These are phyloP conservation scores for Pythium periplocum DNA, from an alignment of 352 stramenopile species.

Conservation along the genomic window DNA sequence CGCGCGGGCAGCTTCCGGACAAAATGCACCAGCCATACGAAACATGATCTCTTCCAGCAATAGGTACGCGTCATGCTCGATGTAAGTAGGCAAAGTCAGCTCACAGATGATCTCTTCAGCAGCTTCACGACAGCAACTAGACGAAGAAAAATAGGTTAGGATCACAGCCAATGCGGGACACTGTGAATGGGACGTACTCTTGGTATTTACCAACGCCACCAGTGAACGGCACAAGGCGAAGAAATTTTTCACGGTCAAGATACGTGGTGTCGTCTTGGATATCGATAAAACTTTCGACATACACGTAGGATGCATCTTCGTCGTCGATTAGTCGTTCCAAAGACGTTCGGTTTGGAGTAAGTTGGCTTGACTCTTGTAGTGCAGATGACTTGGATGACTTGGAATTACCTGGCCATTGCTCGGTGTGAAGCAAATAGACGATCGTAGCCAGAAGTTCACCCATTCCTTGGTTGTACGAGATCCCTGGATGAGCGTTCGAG, in stretches of 20 bases:
- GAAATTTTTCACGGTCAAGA: slow-evolving; percentile 29
- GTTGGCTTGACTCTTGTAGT: too few species aligned
- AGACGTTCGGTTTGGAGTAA: too few species aligned
- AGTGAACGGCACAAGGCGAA: slow-evolving; percentile 41
- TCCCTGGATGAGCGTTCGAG: slow-evolving; percentile 47
- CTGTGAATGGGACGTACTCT: slow-evolving; percentile 27
- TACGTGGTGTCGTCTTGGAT: slow-evolving; percentile 27
- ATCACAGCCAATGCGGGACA: neutral
- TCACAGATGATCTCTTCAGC: slow-evolving; percentile 46
- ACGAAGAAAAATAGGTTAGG: neutral
- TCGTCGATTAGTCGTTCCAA: slow-evolving; percentile 17
- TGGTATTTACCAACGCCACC: slow-evolving; percentile 35
- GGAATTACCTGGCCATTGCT: slow-evolving; percentile 40
- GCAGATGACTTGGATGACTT: neutral
- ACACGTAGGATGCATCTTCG: slow-evolving; percentile 63
- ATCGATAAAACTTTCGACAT: slow-evolving; percentile 65
- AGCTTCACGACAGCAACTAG: slow-evolving; percentile 47
- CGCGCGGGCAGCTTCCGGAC: slow-evolving; percentile 19
- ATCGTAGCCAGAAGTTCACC: slow-evolving; percentile 68
- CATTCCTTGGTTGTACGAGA: slow-evolving; percentile 82
- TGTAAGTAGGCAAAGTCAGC: slow-evolving; percentile 32
- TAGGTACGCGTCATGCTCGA: slow-evolving; percentile 68
- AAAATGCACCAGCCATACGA: slow-evolving; percentile 69
- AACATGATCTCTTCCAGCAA: slow-evolving; percentile 69
- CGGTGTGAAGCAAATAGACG: slow-evolving; percentile 63